phyloP scores from a whole-genome alignment of 805 yeast species.

The fission yeast (Schizosaccharomyces pombe) region DNA sequence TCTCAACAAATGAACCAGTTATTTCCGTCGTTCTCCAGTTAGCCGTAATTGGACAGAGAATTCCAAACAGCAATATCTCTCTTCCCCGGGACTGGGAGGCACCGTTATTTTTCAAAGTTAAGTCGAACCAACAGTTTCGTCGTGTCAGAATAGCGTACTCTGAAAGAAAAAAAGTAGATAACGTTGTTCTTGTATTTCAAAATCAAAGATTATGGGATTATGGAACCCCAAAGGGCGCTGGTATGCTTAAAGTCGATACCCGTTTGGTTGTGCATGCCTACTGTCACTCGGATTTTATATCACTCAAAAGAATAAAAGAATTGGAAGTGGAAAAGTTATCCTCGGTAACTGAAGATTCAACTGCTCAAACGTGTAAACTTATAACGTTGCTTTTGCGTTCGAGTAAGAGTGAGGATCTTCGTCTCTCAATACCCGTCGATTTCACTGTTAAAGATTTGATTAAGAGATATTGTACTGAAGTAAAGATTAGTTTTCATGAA shows the following conservation, averaged over 20 bases:
- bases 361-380: background rate
- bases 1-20: background rate
- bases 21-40: background rate
- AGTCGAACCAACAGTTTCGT: background rate
- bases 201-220: background rate
- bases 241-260: background rate
- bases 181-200: background rate
- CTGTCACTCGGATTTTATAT: background rate
- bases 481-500: background rate
- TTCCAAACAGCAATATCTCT: background rate
- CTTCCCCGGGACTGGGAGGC: background rate
- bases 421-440: background rate
- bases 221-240: constrained; percentile 1
- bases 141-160: background rate
- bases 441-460: background rate
- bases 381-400: background rate
- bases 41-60: background rate
- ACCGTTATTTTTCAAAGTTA: background rate
- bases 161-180: background rate
- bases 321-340: background rate
- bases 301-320: background rate
- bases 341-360: background rate
- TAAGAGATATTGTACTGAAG: background rate
- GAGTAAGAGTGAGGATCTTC: background rate
- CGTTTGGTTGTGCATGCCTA: background rate